A percentile compares a stretch with the other conserved stretches of the same genome.
Evolutionary conservation across 2,329 filamentous ascomycete genomes (phyloP).

Genomic region (Venturiaceae sp.): DNA sequence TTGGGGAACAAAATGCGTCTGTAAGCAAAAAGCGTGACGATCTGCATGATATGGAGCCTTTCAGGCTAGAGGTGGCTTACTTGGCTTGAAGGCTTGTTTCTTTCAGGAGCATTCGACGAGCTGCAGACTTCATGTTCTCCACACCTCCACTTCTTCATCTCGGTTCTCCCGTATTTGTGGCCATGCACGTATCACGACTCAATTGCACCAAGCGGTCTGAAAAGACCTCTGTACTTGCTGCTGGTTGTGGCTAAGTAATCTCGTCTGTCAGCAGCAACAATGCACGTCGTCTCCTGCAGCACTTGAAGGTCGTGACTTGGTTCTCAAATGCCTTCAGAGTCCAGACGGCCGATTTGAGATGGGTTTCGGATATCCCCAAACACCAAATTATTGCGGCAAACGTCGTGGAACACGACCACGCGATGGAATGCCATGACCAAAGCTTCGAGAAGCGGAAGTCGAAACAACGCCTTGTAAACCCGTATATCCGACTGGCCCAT

Average conservation of each 20-base stretch:
- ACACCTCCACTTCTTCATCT: no score
- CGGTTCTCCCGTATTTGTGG: no score
- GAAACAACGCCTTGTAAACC: neutral
- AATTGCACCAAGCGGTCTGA: no score
- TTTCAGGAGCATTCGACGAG: neutral
- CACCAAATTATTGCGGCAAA: neutral
- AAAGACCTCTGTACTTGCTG: no score
- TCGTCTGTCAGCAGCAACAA: no score
- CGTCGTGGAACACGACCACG: neutral
- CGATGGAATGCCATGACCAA: neutral
- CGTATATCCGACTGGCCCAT: neutral
- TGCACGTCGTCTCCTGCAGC: no score
- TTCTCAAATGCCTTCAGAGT: neutral
- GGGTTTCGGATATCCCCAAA: neutral
- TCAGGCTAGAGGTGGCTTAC: neutral
- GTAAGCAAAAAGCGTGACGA: neutral
- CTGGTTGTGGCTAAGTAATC: no score
- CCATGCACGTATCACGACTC: no score
- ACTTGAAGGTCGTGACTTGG: no score
- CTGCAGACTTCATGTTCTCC: no score
- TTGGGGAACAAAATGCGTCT: neutral
- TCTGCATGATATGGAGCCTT: no score
- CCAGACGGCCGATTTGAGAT: no score
- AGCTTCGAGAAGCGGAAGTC: neutral
- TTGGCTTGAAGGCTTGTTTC: neutral